Conservation (phyloP, 1,284 basidiomycete species). For the Singerocomus inundabilis region DNA sequence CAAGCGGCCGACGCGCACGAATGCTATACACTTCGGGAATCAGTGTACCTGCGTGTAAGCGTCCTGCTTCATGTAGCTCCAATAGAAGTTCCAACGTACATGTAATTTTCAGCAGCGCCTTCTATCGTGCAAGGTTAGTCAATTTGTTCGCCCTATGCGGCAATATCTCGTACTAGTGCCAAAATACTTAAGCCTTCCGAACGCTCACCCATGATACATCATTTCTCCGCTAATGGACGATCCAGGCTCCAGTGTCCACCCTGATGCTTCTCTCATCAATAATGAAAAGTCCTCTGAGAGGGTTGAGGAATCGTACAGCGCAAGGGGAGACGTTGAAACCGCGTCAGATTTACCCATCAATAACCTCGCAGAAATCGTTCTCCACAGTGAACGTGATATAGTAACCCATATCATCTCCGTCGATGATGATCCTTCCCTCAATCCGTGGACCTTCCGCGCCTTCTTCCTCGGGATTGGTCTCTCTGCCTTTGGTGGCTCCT, state of each 20-base stretch:
- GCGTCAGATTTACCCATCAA: slow-evolving; percentile 18
- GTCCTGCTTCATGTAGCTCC: background rate
- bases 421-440: slow-evolving; percentile 54
- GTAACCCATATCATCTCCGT: slow-evolving; percentile 52
- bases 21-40: too few species aligned
- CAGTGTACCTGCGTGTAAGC: background rate
- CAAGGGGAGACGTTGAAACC: slow-evolving; percentile 36
- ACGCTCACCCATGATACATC: background rate
- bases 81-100: too few species aligned
- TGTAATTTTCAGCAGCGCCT: background rate
- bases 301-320: slow-evolving; percentile 12
- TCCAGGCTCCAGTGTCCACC: background rate
- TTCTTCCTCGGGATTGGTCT: slow-evolving; percentile 61
- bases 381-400: slow-evolving; percentile 47
- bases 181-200: slow-evolving; percentile 7
- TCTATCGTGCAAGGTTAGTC: background rate
- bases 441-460: slow-evolving; percentile 57
- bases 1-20: too few species aligned
- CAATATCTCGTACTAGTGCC: background rate
- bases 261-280: background rate
- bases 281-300: slow-evolving; percentile 34
- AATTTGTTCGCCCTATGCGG: background rate
- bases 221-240: slow-evolving; percentile 5
- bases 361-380: slow-evolving; percentile 30
- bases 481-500: slow-evolving; percentile 57